Conservation (phyloP, 148 eudicot species). For the Rhododendron henanense region DNA sequence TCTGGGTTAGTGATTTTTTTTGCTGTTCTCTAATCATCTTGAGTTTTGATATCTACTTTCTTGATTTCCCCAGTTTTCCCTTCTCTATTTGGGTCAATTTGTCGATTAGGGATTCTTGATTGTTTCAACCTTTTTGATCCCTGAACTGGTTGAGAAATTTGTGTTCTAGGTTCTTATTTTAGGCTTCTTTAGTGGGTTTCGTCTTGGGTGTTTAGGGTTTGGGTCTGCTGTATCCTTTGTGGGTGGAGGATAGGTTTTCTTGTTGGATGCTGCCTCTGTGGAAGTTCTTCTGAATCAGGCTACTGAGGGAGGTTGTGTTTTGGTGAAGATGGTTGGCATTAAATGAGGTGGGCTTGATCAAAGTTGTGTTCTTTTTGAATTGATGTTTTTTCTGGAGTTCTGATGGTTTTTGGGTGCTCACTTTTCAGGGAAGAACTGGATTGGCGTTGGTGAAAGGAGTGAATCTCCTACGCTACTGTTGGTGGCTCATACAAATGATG, state of each 20-base stretch:
- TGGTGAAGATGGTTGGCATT: constrained; percentile 12
- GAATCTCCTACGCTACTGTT: neutral
- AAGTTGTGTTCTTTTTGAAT: neutral
- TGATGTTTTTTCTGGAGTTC: constrained; percentile 1
- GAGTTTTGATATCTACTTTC: neutral
- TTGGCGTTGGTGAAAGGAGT: constrained; percentile 5
- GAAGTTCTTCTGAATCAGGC: constrained; percentile 4
- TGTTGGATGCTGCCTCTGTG: constrained; percentile 4
- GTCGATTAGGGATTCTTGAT: constrained; percentile 7
- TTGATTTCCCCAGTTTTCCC: constrained; percentile 2
- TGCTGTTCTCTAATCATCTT: neutral
- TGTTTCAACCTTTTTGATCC: neutral
- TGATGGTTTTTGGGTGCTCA: constrained; percentile 11
- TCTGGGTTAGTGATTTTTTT: constrained; percentile 27
- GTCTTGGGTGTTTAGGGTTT: constrained; percentile 4
- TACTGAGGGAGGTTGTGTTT: neutral
- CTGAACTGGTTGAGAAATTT: neutral
- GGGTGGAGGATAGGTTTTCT: neutral
- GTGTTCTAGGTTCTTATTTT: neutral
- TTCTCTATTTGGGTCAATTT: constrained; percentile 9
- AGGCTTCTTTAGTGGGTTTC: neutral
- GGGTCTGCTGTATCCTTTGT: neutral
- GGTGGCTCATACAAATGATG: constrained; percentile 32
- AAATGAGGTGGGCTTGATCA: constrained; percentile 6
- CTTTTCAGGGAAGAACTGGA: constrained; percentile 6